Percentiles rank a stretch among this genome's conserved stretches.
Conservation (phyloP, 139 green algal species). For the Zygnema circumcarinatum region DNA sequence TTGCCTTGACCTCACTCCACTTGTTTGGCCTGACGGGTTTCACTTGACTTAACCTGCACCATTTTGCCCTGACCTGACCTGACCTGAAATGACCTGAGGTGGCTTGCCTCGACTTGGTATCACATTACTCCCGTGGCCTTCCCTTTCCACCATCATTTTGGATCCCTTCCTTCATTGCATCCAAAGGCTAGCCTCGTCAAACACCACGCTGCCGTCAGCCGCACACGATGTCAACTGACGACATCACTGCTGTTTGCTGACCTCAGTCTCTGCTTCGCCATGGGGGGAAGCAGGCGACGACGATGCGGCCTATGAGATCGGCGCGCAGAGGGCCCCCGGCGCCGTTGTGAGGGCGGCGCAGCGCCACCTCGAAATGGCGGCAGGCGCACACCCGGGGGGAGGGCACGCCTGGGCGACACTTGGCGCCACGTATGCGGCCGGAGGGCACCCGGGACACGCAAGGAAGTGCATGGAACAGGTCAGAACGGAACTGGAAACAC, state of each 20-base stretch:
- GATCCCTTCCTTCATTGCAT: no score
- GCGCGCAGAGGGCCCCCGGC: background rate
- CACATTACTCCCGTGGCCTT: background rate
- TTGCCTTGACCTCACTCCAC: background rate
- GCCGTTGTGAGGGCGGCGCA: no score
- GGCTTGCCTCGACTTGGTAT: no score
- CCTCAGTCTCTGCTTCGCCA: background rate
- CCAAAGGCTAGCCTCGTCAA: no score
- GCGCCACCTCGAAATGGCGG: background rate
- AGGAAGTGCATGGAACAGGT: conserved; percentile 10
- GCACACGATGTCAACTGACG: background rate
- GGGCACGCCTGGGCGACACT: background rate
- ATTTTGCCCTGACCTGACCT: background rate
- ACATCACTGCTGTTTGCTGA: background rate
- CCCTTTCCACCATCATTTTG: background rate
- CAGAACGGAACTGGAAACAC: background rate
- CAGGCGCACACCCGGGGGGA: background rate
- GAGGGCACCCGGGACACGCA: background rate
- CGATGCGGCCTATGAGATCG: background rate
- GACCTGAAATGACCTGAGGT: no score
- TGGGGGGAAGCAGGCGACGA: background rate
- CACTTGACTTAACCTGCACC: background rate
- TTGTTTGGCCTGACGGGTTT: background rate
- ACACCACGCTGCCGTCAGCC: no score
- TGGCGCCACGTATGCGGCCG: background rate